These are phyloP conservation scores for Chlorella sp. DNA, from an alignment of 139 green algal species.

Conservation along the genomic window DNA sequence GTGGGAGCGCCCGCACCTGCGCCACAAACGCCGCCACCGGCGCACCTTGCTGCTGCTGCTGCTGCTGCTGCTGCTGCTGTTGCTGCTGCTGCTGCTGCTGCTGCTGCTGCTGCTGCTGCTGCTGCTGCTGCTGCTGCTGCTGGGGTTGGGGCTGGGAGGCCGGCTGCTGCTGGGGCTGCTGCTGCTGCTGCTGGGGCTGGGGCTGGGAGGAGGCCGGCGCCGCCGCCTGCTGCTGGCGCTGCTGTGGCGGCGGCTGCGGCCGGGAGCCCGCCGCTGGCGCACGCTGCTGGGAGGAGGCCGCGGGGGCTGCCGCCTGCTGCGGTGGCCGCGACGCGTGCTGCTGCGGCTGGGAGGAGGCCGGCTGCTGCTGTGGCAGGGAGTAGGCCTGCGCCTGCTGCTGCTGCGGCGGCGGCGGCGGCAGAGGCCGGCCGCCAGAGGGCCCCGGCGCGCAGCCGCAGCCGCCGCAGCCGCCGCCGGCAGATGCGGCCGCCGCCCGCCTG, in stretches of 20 bases:
- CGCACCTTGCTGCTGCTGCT: not conserved
- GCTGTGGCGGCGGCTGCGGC: not conserved
- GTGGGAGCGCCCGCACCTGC: not conserved
- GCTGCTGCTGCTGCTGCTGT: not conserved
- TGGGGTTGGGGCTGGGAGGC: not conserved
- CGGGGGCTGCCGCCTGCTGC: not conserved
- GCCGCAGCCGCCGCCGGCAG: too few species aligned
- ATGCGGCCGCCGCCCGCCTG: too few species aligned
- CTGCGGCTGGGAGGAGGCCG: too few species aligned
- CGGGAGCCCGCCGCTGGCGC: not conserved
- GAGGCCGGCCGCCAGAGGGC: too few species aligned
- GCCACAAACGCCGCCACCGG: not conserved
- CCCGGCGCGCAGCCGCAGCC: too few species aligned
- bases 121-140: not conserved
- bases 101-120: constrained; percentile 7
- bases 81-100: not conserved
- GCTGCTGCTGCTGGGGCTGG: constrained; percentile 1
- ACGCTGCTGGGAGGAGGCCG: too few species aligned
- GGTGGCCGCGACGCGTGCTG: too few species aligned
- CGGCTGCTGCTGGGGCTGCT: too few species aligned
- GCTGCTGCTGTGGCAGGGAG: constrained; percentile 5
- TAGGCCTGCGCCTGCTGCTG: not conserved
- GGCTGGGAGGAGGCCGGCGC: not conserved
- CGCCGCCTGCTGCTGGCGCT: not conserved
- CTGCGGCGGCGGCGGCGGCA: constrained; percentile 13